phyloP scores from a whole-genome alignment of 1,284 basidiomycete species.

The Cystobasidiaceae sp. region DNA sequence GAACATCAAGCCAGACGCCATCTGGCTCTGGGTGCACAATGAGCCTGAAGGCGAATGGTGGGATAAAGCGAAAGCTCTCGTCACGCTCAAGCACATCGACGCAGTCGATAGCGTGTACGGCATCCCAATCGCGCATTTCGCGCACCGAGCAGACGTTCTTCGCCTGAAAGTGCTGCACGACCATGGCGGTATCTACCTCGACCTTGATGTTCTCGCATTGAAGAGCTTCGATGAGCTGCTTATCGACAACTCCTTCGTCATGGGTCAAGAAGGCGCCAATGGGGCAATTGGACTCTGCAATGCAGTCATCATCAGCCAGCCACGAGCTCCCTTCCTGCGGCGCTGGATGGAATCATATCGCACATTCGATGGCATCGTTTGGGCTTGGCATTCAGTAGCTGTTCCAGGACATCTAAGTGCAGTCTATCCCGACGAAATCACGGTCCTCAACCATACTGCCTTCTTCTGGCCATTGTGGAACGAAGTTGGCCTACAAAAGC shows the following conservation, averaged over 20 bases:
- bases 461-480: slow-evolving; percentile 50
- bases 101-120: slow-evolving; percentile 37
- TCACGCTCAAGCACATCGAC: slow-evolving; percentile 46
- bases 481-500: neutral
- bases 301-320: slow-evolving; percentile 50
- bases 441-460: slow-evolving; percentile 49
- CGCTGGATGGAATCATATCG: slow-evolving; percentile 6
- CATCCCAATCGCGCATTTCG: slow-evolving; percentile 41
- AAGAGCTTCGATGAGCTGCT: neutral
- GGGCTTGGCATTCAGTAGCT: slow-evolving; percentile 3
- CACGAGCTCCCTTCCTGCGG: slow-evolving; percentile 48
- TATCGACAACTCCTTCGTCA: slow-evolving; percentile 44
- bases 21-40: neutral
- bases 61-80: slow-evolving; percentile 32
- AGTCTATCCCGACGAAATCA: slow-evolving; percentile 48
- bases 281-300: slow-evolving; percentile 49
- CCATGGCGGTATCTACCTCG: slow-evolving; percentile 48
- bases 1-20: neutral
- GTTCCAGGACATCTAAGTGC: neutral
- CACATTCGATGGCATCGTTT: slow-evolving; percentile 6
- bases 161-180: slow-evolving; percentile 46
- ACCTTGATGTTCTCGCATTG: slow-evolving; percentile 1
- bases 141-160: slow-evolving; percentile 48
- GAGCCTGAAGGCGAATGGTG: neutral
- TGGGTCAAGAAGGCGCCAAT: slow-evolving; percentile 50